These are phyloP conservation scores for Apophysomyces variabilis DNA, from an alignment of 371 early-diverging fungal species.

Conservation along the genomic window DNA sequence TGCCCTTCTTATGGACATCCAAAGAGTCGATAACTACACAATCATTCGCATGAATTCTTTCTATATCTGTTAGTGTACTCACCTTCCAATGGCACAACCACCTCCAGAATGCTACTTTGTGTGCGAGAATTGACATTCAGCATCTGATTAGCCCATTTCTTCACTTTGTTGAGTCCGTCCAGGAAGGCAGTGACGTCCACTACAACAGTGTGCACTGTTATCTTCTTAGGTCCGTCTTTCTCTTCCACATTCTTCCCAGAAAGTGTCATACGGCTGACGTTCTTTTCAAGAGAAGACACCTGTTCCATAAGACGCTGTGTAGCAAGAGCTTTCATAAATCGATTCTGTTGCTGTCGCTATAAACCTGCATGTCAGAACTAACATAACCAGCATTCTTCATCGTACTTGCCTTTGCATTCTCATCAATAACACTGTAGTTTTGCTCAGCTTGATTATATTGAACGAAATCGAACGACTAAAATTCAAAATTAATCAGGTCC, in stretches of 20 bases:
- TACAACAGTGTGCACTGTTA: slow-evolving; percentile 44
- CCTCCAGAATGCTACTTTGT: slow-evolving; percentile 43
- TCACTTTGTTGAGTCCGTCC: slow-evolving; percentile 53
- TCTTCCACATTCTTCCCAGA: slow-evolving; percentile 19
- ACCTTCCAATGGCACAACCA: slow-evolving; percentile 68
- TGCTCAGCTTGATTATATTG: slow-evolving; percentile 54
- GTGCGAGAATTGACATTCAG: slow-evolving; percentile 32
- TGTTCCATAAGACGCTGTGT: slow-evolving; percentile 68
- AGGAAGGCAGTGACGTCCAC: slow-evolving; percentile 60
- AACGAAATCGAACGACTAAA: slow-evolving; percentile 56
- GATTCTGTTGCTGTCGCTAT: slow-evolving; percentile 57
- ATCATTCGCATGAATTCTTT: slow-evolving; percentile 9
- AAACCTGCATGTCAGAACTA: not conserved
- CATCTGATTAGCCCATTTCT: slow-evolving; percentile 53
- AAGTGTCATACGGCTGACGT: slow-evolving; percentile 46
- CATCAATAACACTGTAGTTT: slow-evolving; percentile 59
- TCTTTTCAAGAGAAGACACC: slow-evolving; percentile 62
- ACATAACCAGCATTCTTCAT: not conserved
- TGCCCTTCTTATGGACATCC: slow-evolving; percentile 76
- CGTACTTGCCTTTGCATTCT: slow-evolving; percentile 55
- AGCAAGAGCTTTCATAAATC: slow-evolving; percentile 68
- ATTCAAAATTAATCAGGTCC: slow-evolving; percentile 11
- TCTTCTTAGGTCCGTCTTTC: slow-evolving; percentile 13
- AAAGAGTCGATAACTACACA: slow-evolving; percentile 65
- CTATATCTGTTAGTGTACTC: slow-evolving; percentile 19